Conservation (phyloP, 2,329 filamentous ascomycete genomes). For the Colletotrichum australisinense region DNA sequence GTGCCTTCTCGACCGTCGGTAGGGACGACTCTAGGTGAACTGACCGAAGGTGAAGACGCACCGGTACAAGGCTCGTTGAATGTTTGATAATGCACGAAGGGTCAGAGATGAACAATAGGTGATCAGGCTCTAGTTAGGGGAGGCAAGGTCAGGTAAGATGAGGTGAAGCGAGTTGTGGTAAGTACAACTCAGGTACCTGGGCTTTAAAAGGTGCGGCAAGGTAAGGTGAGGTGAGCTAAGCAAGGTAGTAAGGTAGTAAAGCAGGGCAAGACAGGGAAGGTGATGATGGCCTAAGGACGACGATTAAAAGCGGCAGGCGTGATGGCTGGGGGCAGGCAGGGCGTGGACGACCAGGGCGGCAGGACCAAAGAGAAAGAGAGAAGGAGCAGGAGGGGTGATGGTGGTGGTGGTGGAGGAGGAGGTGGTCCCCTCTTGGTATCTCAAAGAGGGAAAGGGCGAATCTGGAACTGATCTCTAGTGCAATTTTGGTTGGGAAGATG, state of each 20-base stretch:
- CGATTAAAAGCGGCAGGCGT: conserved; percentile 32
- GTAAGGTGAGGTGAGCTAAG: background rate
- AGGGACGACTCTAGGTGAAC: conserved; percentile 3
- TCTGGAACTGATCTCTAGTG: conserved; percentile 30
- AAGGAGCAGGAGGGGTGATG: conserved; percentile 1
- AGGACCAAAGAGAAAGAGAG: conserved; percentile 16
- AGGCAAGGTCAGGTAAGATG: background rate
- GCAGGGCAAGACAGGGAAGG: background rate
- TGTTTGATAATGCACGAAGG: background rate
- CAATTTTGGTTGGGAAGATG: conserved; percentile 5
- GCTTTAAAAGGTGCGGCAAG: background rate
- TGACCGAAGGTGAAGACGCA: background rate
- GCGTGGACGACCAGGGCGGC: background rate
- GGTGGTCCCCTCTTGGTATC: conserved; percentile 5
- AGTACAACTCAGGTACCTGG: conserved; percentile 6
- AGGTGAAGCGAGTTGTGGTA: background rate
- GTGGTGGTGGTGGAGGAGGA: background rate
- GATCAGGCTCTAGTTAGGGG: background rate
- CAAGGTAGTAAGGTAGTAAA: background rate
- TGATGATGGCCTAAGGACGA: conserved; percentile 7
- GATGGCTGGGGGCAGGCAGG: conserved; percentile 3
- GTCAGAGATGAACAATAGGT: background rate
- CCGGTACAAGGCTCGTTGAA: conserved; percentile 11
- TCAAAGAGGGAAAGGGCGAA: conserved; percentile 25
- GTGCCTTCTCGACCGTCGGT: background rate